Conservation (phyloP, 306 rosid species). For the Vigna unguiculata region DNA sequence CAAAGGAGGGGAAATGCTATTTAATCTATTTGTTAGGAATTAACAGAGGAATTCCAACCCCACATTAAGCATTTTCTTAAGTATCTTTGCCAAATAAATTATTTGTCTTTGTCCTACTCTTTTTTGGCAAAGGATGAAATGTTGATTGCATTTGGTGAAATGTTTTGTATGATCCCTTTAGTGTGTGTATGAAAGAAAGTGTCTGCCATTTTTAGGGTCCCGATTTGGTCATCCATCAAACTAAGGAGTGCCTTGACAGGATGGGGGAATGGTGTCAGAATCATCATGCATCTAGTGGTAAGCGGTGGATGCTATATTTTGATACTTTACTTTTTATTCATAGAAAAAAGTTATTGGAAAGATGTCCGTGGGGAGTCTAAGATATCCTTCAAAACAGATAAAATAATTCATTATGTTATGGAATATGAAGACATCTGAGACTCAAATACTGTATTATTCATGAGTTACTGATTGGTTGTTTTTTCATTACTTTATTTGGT, state of each 20-base stretch:
- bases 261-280: conserved; percentile 99
- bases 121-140: conserved; percentile 4
- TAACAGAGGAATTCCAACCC: not conserved
- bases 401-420: conserved; percentile 1
- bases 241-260: conserved; percentile 76
- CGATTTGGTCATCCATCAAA: conserved; percentile 90
- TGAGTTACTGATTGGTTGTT: not conserved
- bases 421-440: conserved; percentile 16
- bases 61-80: not conserved
- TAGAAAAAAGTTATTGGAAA: conserved; percentile 14
- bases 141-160: conserved; percentile 22
- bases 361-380: not conserved
- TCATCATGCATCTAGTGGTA: conserved; percentile 96
- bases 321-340: conserved; percentile 24
- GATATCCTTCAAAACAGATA: conserved; percentile 32
- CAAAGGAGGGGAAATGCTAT: conserved; percentile 7
- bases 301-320: conserved; percentile 48
- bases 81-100: not conserved
- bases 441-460: not conserved
- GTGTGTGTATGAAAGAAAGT: conserved; percentile 24
- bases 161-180: conserved; percentile 26
- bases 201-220: conserved; percentile 78
- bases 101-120: not conserved
- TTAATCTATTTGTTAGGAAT: too few relatives aligned
- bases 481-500: conserved; percentile 19